phyloP scores from a whole-genome alignment of 2,329 filamentous ascomycete species.

The Fusarium nodosum region DNA sequence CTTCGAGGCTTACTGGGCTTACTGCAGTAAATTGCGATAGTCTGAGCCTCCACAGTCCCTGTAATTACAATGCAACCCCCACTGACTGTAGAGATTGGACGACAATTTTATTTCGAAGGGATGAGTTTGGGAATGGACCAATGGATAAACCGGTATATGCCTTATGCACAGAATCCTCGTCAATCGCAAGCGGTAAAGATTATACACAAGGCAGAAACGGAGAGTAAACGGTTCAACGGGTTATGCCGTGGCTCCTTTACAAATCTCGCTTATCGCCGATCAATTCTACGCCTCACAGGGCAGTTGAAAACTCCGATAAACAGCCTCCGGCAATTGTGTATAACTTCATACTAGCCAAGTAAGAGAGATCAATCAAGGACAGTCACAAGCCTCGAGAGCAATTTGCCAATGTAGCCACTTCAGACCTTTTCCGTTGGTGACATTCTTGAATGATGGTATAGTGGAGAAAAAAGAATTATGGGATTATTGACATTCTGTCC shows the following conservation, averaged over 20 bases:
- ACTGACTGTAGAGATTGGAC: neutral
- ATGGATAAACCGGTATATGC: neutral
- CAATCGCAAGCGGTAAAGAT: neutral
- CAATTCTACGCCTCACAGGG: neutral
- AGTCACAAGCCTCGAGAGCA: neutral
- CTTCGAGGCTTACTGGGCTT: neutral
- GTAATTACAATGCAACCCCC: slow-evolving; percentile 3
- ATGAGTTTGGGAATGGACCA: neutral
- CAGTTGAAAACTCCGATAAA: neutral
- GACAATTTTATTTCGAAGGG: neutral
- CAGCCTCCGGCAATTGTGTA: neutral
- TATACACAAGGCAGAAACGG: neutral
- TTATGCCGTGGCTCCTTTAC: neutral
- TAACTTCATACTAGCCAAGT: neutral
- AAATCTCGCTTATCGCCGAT: slow-evolving; percentile 8
- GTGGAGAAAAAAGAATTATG: neutral
- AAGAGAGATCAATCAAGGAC: neutral
- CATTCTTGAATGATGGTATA: accelerated
- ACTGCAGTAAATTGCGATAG: slow-evolving; percentile 25
- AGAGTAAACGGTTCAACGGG: neutral
- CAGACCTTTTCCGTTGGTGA: neutral
- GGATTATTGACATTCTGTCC: too few species aligned
- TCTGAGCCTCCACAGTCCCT: slow-evolving; percentile 4
- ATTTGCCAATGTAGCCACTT: neutral
- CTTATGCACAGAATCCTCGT: neutral